Evolutionary conservation across 148 eudicot species (phyloP), one percentile per base, ranked within the genome.

Genomic region (Rhododendron mucronatum): DNA sequence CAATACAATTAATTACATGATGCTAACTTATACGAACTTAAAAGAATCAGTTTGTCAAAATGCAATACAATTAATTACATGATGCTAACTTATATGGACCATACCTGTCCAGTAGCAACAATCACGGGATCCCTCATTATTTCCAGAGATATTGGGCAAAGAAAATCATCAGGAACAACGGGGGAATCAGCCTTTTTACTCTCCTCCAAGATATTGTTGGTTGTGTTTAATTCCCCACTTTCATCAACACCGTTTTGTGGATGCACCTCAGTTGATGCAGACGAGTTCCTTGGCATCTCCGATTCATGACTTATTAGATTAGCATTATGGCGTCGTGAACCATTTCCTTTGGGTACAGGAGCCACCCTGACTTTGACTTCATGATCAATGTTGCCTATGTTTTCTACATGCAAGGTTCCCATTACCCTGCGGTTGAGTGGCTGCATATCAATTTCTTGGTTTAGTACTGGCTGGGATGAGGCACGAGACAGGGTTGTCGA

Each of bases 71-170:
- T 51, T 53, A 30, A 53, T 81, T 16, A 80, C 16, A 5, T 6
- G n/a, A 80, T 15, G 37, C 37, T 47, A 33, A 45, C 44, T 30
- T 53, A 13, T 21, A 75, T 53, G 59, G 79, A 51, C 39, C 28
- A 20, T 91, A 96, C 98, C 99, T 96, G 99, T 79, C 98, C 98
- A 10, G 98, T 94, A 26, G 98, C 93, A 69, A 93, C 95, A 89
- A 94, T 92, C 61, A 95, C 96, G 33, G 99, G 99, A 90, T 96
- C 99, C 88, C 95, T 92, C 98, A 95, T 96, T n/a, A 96, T 91
- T 83, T 96, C 98, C 59, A 95, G 95, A 69, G 99, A 96, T 78
- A 96, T 94, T 33, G 99, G 96, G 82, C 99, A 96, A 59, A 90
- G 95, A 65, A 91, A 95, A 86, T 96, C 99, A 90, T 89, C 94